Conservation (phyloP, 179 eudicot genomes). For the Beta lomatogona region DNA sequence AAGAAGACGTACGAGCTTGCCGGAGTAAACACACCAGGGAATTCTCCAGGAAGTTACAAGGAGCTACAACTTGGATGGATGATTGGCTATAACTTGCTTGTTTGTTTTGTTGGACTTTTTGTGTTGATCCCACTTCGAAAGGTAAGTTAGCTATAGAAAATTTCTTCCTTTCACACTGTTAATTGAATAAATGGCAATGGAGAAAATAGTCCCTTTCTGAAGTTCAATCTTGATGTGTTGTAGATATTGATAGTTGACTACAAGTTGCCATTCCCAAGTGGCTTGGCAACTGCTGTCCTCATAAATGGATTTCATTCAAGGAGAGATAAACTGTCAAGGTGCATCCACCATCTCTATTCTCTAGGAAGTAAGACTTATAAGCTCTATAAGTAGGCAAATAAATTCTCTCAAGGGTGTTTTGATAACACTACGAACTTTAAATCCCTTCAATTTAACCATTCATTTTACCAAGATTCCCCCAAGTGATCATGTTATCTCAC, state of each 20-base stretch:
- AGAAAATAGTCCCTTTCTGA: background rate
- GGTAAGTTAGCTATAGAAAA: conserved; percentile 32
- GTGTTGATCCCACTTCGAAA: conserved; percentile 82
- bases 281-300: conserved; percentile 85
- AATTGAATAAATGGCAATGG: background rate
- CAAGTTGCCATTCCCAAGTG: conserved; percentile 72
- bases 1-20: conserved; percentile 75
- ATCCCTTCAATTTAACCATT: too few relatives aligned
- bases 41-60: conserved; percentile 62
- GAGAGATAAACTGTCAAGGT: conserved; percentile 65
- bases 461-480: too few relatives aligned
- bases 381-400: too few relatives aligned
- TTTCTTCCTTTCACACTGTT: background rate
- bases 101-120: conserved; percentile 79
- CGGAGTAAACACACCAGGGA: conserved; percentile 55
- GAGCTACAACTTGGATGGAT: conserved; percentile 78
- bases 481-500: too few relatives aligned
- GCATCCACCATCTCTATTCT: background rate
- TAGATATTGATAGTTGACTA: conserved; percentile 79
- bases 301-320: conserved; percentile 71
- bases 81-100: conserved; percentile 65
- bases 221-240: conserved; percentile 6
- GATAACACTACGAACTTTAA: too few relatives aligned
- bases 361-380: background rate
- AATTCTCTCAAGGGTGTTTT: too few relatives aligned